A percentile compares a stretch with the other conserved stretches of the same genome.
Conservation (phyloP, 2,329 filamentous ascomycete genomes). For the Aspergillus fischeri region DNA sequence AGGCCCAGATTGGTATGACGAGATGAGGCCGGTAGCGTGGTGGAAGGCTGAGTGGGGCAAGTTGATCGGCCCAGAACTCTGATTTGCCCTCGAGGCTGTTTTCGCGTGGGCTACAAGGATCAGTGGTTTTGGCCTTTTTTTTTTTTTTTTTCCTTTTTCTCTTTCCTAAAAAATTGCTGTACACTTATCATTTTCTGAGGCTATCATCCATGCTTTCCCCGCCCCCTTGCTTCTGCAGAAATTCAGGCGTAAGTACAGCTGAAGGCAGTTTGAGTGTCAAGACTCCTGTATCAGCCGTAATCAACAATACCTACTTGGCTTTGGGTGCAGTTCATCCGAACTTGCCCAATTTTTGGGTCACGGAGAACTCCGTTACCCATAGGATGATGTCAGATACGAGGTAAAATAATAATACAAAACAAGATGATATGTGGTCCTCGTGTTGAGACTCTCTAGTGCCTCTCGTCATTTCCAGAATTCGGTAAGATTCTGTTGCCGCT, state of each 20-base stretch:
- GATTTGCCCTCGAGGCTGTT: background rate
- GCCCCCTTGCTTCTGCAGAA: slow-evolving; percentile 6
- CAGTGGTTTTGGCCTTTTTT: slow-evolving; percentile 1
- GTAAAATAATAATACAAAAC: background rate
- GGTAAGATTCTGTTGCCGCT: background rate
- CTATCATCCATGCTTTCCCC: background rate
- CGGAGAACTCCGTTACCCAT: background rate
- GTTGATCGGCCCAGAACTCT: background rate
- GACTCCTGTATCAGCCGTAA: background rate
- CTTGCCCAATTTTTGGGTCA: background rate
- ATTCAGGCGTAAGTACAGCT: background rate
- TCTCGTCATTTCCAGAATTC: background rate
- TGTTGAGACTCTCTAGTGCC: no score
- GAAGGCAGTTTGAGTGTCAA: background rate
- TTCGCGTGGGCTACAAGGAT: slow-evolving; percentile 21
- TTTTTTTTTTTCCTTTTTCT: background rate
- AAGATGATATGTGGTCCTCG: background rate
- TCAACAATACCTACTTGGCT: background rate
- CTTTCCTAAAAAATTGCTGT: background rate
- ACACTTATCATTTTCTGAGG: background rate
- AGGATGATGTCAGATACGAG: background rate
- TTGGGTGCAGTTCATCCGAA: background rate
- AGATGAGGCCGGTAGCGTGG: background rate
- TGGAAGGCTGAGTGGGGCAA: background rate
- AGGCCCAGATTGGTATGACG: slow-evolving; percentile 4